phyloP scores from a whole-genome alignment of 1,284 basidiomycete genomes.

The Cystobasidiaceae sp. region DNA sequence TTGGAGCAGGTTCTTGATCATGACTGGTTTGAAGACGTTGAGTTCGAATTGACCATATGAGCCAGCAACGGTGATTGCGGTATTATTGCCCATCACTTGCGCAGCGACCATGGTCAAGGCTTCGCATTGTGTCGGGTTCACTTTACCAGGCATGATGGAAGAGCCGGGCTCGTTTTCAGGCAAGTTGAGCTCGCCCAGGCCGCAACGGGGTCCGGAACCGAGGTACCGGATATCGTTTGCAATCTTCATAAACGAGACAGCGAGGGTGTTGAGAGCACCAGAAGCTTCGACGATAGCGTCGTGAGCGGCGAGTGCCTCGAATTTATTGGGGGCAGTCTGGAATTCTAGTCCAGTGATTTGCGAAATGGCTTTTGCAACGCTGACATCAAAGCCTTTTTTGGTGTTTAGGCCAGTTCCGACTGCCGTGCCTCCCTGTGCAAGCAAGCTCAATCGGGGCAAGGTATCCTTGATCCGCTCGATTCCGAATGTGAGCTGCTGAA shows the following conservation, averaged over 20 bases:
- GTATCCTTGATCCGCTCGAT: conserved; percentile 79
- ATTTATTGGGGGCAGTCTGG: conserved; percentile 98
- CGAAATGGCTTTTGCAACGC: conserved; percentile 86
- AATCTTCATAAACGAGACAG: conserved; percentile 97
- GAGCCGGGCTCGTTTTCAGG: conserved; percentile 99
- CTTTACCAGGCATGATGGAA: conserved; percentile 99
- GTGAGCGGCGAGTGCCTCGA: conserved; percentile 93
- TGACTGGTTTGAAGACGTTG: conserved; percentile 99
- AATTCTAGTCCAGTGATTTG: conserved; percentile 87
- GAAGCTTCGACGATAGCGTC: conserved; percentile 97
- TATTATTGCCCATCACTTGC: conserved; percentile 98
- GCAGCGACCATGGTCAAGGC: conserved; percentile 95
- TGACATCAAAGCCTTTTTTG: conserved; percentile 90
- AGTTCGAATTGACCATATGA: conserved; percentile 97
- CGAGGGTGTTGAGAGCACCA: conserved; percentile 90
- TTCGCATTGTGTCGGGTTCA: conserved; percentile 99
- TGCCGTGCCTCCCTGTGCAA: conserved; percentile 97
- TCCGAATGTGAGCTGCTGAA: conserved; percentile 86
- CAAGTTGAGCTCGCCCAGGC: conserved; percentile 86
- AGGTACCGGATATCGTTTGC: conserved; percentile 99
- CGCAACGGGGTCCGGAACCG: conserved; percentile 94
- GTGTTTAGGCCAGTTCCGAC: conserved; percentile 98
- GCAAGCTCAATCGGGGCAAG: conserved; percentile 77
- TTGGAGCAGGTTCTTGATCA: conserved; percentile 95
- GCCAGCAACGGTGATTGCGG: conserved; percentile 84